Conservation (phyloP, 805 yeast species). For the Ogataea allantospora region DNA sequence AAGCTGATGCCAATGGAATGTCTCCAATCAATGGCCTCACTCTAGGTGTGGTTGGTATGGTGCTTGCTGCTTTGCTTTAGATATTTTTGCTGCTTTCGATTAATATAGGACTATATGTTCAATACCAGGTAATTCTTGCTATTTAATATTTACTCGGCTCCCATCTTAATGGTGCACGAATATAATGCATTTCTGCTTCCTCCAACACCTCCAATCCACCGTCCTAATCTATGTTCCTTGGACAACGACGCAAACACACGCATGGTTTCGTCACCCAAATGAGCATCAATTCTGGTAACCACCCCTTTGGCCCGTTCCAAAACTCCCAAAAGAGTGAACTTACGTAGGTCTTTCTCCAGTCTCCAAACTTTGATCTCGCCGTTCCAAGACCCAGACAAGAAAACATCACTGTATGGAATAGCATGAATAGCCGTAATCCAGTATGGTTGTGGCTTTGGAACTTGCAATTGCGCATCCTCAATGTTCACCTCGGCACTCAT, state of each 20-base stretch:
- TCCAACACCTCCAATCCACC: slow-evolving; percentile 67
- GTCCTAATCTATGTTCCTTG: slow-evolving; percentile 85
- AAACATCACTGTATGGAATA: slow-evolving; percentile 79
- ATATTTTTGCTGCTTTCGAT: slow-evolving; percentile 9
- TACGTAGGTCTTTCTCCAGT: slow-evolving; percentile 60
- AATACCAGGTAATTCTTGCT: slow-evolving; percentile 11
- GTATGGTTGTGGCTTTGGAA: slow-evolving; percentile 76
- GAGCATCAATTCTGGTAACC: slow-evolving; percentile 57
- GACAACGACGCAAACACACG: slow-evolving; percentile 66
- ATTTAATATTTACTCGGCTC: slow-evolving; percentile 4
- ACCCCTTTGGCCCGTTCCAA: slow-evolving; percentile 65
- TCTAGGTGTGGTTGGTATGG: slow-evolving; percentile 36
- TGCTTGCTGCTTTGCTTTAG: slow-evolving; percentile 38
- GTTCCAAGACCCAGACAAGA: slow-evolving; percentile 85
- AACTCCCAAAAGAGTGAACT: slow-evolving; percentile 55
- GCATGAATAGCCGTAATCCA: slow-evolving; percentile 83
- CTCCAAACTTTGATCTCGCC: slow-evolving; percentile 81
- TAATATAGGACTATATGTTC: slow-evolving; percentile 7
- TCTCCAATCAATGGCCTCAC: slow-evolving; percentile 33
- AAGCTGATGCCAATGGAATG: slow-evolving; percentile 32
- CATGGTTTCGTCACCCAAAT: slow-evolving; percentile 51
- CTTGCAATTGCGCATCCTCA: slow-evolving; percentile 41
- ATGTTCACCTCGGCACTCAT: slow-evolving; percentile 51
- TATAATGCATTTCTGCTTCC: slow-evolving; percentile 76
- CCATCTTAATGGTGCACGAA: slow-evolving; percentile 45